A percentile compares a stretch with the other conserved stretches of the same genome.
phyloP scores from a whole-genome alignment of 345 rosid genomes.

The Eucalyptus grandis region DNA sequence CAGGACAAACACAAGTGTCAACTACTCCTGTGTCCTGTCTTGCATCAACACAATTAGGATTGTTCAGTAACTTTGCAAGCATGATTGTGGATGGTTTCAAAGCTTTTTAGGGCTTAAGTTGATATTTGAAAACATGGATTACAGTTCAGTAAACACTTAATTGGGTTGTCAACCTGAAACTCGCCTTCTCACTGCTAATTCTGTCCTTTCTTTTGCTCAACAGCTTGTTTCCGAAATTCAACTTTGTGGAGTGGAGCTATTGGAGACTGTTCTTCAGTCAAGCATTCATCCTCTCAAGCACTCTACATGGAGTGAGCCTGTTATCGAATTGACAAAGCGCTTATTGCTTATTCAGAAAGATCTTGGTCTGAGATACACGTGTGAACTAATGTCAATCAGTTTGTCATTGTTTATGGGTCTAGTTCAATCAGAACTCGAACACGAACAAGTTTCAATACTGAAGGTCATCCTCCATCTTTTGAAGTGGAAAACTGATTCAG shows the following conservation, averaged over 20 bases:
- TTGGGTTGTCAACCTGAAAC: neutral
- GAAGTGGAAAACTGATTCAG: conserved; percentile 62
- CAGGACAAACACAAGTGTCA: neutral
- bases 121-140: neutral
- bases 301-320: conserved; percentile 23
- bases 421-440: conserved; percentile 61
- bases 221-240: conserved; percentile 47
- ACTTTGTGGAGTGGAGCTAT: conserved; percentile 42
- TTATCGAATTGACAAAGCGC: conserved; percentile 45
- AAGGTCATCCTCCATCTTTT: conserved; percentile 54
- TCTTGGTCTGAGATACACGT: conserved; percentile 39
- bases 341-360: conserved; percentile 56
- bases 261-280: conserved; percentile 37
- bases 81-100: neutral
- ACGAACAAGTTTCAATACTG: conserved; percentile 62
- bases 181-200: neutral
- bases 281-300: conserved; percentile 20
- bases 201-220: neutral
- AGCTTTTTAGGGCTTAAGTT: neutral
- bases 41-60: neutral
- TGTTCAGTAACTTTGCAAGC: neutral
- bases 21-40: neutral
- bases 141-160: neutral
- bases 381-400: conserved; percentile 33
- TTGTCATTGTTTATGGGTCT: conserved; percentile 49